Base-by-base conservation (phyloP, 1,284 basidiomycete species). In the Apiotrichum siamense region DNA sequence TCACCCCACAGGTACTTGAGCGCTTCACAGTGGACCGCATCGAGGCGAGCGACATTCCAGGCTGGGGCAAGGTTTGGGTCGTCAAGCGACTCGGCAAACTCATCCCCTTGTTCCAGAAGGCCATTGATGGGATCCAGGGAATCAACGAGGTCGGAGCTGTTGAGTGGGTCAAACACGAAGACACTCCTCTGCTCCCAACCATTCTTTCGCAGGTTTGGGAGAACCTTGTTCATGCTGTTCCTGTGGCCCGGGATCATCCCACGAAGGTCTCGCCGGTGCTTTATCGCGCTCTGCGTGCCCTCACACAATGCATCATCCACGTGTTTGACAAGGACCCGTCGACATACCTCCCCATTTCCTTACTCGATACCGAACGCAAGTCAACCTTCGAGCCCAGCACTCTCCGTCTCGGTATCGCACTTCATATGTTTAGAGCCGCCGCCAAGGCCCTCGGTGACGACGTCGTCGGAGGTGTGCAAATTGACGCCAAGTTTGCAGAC, bases 1-100 rank as follows among this genome's bases (percentile, higher is more conserved):
- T 46, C 4, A 13, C 24, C 3, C 40, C 40, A 4, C 47, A 54
- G 26, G 12, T 40, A 4, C 21, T 47, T 10, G 15, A 15, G 9
- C 18, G 20, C 7, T 50, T 52, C 23, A 48, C 52, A 32, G 27
- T 46, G 1, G 64, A 67, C 10, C 51, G 50, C 7, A 54, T 73
- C 38, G 26, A 32, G 29, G 38, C 65, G 0, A 41, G 42, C 0
- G 67, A 70, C 40, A 62, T 73, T 15, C 69, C 70, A 4, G 57
- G 59, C 0, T 70, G 65, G 64, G 69, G 69, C 6, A 43, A 55
- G n/a, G 52, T 50, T 5, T 71, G 67, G 67, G 52, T 65, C 7
- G 59, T 63, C 12, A 59, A 55, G 42, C 59, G 65, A 13, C 52
- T 71, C 7, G 64, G 63, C 23, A 47, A 56, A n/a, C 50, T 71